Conservation (phyloP, 2,329 filamentous ascomycete species). For the Botryotinia narcissicola region DNA sequence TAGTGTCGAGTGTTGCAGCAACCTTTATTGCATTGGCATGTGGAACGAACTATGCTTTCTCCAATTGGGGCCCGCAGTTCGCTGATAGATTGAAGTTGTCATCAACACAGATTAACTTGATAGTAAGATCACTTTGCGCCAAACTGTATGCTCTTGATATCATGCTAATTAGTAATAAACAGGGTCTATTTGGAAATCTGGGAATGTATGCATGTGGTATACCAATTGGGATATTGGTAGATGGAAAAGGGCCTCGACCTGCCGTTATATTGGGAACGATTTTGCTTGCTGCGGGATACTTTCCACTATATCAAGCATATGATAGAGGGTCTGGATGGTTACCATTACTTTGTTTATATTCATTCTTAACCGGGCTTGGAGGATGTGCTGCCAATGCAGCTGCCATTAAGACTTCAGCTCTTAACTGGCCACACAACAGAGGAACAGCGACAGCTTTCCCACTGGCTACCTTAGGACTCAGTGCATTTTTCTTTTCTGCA, state of each 20-base stretch:
- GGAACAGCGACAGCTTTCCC: slow-evolving; percentile 95
- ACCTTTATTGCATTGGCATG: slow-evolving; percentile 84
- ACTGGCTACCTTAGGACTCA: slow-evolving; percentile 87
- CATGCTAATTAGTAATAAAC: slow-evolving; percentile 7
- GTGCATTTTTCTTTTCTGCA: slow-evolving; percentile 92
- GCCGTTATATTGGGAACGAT: slow-evolving; percentile 74
- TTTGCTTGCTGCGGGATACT: slow-evolving; percentile 76
- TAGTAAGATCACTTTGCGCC: slow-evolving; percentile 52
- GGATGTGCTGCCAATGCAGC: slow-evolving; percentile 90
- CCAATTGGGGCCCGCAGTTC: slow-evolving; percentile 95
- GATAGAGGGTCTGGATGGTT: slow-evolving; percentile 62
- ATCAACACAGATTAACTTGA: slow-evolving; percentile 89
- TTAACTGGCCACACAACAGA: slow-evolving; percentile 88
- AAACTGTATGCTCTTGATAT: slow-evolving; percentile 34
- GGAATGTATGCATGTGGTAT: slow-evolving; percentile 94
- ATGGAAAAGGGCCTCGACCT: slow-evolving; percentile 74
- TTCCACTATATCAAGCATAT: slow-evolving; percentile 78
- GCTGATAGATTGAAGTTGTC: slow-evolving; percentile 81
- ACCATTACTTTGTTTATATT: slow-evolving; percentile 71
- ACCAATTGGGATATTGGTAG: slow-evolving; percentile 83
- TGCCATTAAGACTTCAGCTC: slow-evolving; percentile 78
- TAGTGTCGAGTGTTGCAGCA: slow-evolving; percentile 81
- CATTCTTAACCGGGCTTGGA: slow-evolving; percentile 81
- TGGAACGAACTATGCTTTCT: slow-evolving; percentile 97
- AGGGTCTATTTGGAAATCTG: slow-evolving; percentile 75